phyloP scores from a whole-genome alignment of 2,329 filamentous ascomycete genomes.

The Fusarium sp. region DNA sequence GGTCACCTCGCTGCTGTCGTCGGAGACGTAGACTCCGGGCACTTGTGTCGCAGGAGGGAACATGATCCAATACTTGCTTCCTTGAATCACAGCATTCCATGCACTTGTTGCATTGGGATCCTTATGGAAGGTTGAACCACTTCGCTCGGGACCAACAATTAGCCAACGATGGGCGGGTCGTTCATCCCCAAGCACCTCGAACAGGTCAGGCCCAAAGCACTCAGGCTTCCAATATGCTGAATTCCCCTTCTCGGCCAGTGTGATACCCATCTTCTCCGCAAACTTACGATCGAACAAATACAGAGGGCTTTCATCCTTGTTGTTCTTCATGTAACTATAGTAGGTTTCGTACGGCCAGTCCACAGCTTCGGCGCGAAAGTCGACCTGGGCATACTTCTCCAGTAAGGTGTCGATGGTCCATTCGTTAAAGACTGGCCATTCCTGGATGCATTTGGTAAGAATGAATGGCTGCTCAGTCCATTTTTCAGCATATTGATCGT shows the following conservation, averaged over 20 bases:
- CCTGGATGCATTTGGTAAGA: conserved; percentile 81
- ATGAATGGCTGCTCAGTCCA: conserved; percentile 91
- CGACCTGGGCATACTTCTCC: conserved; percentile 70
- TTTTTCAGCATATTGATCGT: conserved; percentile 76
- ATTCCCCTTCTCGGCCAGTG: conserved; percentile 64
- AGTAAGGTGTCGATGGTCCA: conserved; percentile 81
- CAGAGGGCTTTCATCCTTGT: conserved; percentile 85
- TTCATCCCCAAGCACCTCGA: conserved; percentile 79
- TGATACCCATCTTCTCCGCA: conserved; percentile 83
- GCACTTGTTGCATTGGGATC: conserved; percentile 79
- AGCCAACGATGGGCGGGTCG: conserved; percentile 92
- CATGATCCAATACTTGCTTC: conserved; percentile 99
- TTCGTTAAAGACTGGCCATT: conserved; percentile 80
- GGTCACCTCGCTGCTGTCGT: conserved; percentile 92
- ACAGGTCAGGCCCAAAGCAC: conserved; percentile 89
- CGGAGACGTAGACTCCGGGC: conserved; percentile 89
- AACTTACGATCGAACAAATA: conserved; percentile 94
- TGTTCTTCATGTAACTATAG: conserved; percentile 82
- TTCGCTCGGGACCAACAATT: conserved; percentile 87
- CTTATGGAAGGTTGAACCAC: conserved; percentile 96
- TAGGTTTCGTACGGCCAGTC: conserved; percentile 91
- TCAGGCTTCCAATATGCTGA: conserved; percentile 80
- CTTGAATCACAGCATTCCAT: conserved; percentile 93
- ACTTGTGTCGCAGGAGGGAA: conserved; percentile 84
- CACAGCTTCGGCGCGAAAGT: conserved; percentile 91